Evolutionary conservation across 352 stramenopile species (phyloP).

Genomic region (Elongisporangium undulatum): DNA sequence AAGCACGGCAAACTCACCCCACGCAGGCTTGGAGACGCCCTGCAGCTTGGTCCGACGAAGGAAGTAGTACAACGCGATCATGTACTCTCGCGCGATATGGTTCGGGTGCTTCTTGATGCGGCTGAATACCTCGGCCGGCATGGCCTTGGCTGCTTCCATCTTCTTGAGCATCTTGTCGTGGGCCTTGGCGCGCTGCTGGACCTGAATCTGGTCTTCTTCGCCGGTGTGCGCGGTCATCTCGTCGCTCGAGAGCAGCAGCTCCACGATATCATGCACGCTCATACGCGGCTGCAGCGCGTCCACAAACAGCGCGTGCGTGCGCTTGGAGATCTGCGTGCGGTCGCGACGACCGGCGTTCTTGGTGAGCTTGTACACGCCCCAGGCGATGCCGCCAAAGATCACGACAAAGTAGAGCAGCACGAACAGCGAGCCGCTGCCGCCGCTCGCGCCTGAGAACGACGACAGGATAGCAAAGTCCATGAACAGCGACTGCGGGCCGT

Average conservation of each 20-base stretch:
- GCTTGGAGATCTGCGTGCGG: conserved; percentile 53
- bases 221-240: conserved; percentile 58
- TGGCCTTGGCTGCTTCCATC: conserved; percentile 63
- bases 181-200: conserved; percentile 48
- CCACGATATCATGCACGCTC: conserved; percentile 77
- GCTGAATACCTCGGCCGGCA: conserved; percentile 48
- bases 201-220: conserved; percentile 34
- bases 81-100: conserved; percentile 69
- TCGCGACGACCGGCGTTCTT: conserved; percentile 49
- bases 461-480: conserved; percentile 71
- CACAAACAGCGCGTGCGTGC: conserved; percentile 36
- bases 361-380: conserved; percentile 57
- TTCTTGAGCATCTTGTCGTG: conserved; percentile 83
- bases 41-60: conserved; percentile 64
- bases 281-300: conserved; percentile 62
- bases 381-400: conserved; percentile 55
- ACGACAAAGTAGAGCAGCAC: conserved; percentile 68
- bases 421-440: conserved; percentile 46
- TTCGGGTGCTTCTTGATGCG: conserved; percentile 81
- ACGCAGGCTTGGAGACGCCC: conserved; percentile 59
- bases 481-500: conserved; percentile 70
- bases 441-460: conserved; percentile 32
- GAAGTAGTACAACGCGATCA: conserved; percentile 81
- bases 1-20: conserved; percentile 29
- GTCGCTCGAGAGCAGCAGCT: conserved; percentile 68